phyloP scores from a whole-genome alignment of 2,329 filamentous ascomycete genomes.

The Pseudogymnoascus verrucosus region DNA sequence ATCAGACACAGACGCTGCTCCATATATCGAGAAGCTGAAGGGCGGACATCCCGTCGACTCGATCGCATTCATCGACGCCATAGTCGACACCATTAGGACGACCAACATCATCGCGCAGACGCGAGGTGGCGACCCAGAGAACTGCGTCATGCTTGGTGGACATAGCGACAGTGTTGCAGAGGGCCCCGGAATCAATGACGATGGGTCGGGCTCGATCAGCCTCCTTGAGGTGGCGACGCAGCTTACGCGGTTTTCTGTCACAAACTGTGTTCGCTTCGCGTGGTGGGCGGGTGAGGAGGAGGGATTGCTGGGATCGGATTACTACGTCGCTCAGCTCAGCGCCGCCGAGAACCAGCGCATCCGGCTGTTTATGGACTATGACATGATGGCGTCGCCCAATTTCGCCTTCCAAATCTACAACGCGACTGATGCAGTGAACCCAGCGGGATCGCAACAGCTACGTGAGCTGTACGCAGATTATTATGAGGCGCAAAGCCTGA shows the following conservation, averaged over 20 bases:
- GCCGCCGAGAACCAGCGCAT: slow-evolving; percentile 54
- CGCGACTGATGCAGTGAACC: slow-evolving; percentile 62
- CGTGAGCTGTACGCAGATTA: slow-evolving; percentile 60
- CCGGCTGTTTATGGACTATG: slow-evolving; percentile 61
- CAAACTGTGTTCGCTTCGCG: slow-evolving; percentile 59
- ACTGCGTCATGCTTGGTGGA: slow-evolving; percentile 58
- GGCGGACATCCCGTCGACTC: slow-evolving; percentile 42
- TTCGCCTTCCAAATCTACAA: slow-evolving; percentile 63
- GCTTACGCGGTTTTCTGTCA: slow-evolving; percentile 48
- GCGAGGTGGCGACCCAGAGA: slow-evolving; percentile 47
- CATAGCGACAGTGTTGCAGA: slow-evolving; percentile 56
- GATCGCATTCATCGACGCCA: slow-evolving; percentile 52
- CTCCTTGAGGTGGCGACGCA: slow-evolving; percentile 56
- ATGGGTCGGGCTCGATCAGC: slow-evolving; percentile 34
- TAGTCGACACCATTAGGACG: slow-evolving; percentile 46
- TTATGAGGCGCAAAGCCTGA: slow-evolving; percentile 53
- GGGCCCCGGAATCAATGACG: slow-evolving; percentile 43
- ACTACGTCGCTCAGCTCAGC: slow-evolving; percentile 49
- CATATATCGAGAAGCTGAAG: slow-evolving; percentile 46
- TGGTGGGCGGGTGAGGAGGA: slow-evolving; percentile 65
- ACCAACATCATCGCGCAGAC: slow-evolving; percentile 59
- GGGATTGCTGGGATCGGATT: slow-evolving; percentile 54
- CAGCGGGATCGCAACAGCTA: slow-evolving; percentile 62
- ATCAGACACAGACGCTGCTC: slow-evolving; percentile 48
- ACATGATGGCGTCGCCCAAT: slow-evolving; percentile 62